Percentiles rank a stretch among this genome's conserved stretches.
phyloP scores from a whole-genome alignment of 768 basidiomycete species.

The Baorangia bicolor region DNA sequence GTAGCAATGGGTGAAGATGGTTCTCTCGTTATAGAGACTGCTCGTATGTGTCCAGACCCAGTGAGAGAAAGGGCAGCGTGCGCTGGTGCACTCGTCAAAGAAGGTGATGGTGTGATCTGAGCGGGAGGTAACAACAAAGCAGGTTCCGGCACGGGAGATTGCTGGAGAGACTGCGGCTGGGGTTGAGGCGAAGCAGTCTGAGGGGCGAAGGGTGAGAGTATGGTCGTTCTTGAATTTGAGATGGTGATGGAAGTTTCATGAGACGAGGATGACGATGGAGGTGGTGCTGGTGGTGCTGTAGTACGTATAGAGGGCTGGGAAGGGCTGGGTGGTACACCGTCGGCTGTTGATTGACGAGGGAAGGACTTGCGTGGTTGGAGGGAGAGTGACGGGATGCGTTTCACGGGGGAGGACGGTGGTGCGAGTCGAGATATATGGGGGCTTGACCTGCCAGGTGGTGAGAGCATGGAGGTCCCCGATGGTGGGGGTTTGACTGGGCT shows the following conservation, averaged over 20 bases:
- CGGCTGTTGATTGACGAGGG: constrained; percentile 42
- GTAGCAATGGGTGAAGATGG: constrained; percentile 28
- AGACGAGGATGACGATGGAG: constrained; percentile 17
- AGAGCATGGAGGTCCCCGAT: constrained; percentile 25
- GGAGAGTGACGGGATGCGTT: constrained; percentile 47
- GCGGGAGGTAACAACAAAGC: constrained; percentile 8
- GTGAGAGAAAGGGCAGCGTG: constrained; percentile 2
- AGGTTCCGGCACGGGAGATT: constrained; percentile 14
- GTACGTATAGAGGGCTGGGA: constrained; percentile 25
- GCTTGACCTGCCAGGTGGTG: constrained; percentile 30
- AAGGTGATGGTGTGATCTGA: constrained; percentile 17
- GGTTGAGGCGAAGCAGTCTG: constrained; percentile 33
- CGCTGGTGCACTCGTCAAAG: constrained; percentile 10
- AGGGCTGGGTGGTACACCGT: constrained; percentile 32
- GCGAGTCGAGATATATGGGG: constrained; percentile 31
- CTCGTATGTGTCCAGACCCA: constrained; percentile 11
- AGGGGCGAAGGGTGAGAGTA: constrained; percentile 39
- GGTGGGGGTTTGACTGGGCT: constrained; percentile 56
- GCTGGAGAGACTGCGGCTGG: constrained; percentile 21
- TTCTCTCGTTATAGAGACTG: constrained; percentile 23
- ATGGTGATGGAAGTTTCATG: constrained; percentile 17
- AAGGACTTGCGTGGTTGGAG: constrained; percentile 53
- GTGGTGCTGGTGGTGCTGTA: constrained; percentile 21
- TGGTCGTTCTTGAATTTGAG: constrained; percentile 35
- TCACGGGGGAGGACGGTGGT: constrained; percentile 53